Conservation (phyloP, 441 rosid genomes). For the Omphalea diandra region DNA sequence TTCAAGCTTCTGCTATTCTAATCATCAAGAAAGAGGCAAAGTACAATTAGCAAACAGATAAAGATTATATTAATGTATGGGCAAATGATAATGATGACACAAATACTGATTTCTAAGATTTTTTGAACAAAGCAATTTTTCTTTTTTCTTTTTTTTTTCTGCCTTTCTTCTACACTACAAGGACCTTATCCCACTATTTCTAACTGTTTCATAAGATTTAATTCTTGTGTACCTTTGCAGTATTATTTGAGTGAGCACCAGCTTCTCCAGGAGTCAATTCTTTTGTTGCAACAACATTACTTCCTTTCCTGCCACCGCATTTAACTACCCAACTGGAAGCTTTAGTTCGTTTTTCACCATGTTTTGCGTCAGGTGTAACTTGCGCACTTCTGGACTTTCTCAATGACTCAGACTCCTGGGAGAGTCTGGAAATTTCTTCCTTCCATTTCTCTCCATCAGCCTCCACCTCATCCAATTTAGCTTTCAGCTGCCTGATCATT, state of each 20-base stretch:
- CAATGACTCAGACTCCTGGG: conserved; percentile 44
- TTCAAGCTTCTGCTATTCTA: conserved; percentile 56
- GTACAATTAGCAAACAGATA: background rate
- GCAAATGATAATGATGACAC: background rate
- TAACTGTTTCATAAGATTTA: conserved; percentile 3
- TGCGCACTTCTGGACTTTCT: conserved; percentile 40
- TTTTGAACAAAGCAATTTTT: background rate
- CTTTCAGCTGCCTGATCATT: conserved; percentile 42
- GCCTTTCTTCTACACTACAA: background rate
- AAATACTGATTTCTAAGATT: background rate
- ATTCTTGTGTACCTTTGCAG: conserved; percentile 38
- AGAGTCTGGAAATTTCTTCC: conserved; percentile 44
- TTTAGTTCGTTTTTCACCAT: conserved; percentile 32
- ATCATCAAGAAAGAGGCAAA: conserved; percentile 17
- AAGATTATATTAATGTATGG: background rate
- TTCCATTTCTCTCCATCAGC: conserved; percentile 36
- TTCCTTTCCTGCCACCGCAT: conserved; percentile 8
- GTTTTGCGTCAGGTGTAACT: conserved; percentile 43
- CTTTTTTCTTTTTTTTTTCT: background rate
- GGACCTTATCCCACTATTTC: background rate
- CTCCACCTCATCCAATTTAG: conserved; percentile 51
- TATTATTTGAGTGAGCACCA: conserved; percentile 23
- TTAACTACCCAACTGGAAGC: conserved; percentile 21
- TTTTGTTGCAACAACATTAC: conserved; percentile 38
- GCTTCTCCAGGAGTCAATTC: conserved; percentile 28